Conservation (phyloP, 768 basidiomycete species). For the Dictyophora rubrovolvata region DNA sequence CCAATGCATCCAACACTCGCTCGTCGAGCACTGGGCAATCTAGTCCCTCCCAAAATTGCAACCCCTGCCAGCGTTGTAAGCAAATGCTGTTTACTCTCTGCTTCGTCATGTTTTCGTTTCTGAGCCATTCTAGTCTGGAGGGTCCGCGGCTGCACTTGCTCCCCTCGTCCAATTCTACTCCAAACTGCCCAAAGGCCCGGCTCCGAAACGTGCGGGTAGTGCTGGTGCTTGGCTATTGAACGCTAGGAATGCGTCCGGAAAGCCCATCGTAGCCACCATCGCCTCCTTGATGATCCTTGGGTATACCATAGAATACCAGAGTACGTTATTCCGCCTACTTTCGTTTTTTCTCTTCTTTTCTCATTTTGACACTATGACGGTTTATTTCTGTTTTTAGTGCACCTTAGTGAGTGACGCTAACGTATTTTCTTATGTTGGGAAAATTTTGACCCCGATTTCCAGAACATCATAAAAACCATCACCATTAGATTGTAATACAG, state of each 20-base stretch:
- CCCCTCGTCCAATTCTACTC: slow-evolving; percentile 94
- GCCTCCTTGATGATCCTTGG: slow-evolving; percentile 63
- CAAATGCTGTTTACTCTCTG: not conserved
- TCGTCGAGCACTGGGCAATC: slow-evolving; percentile 73
- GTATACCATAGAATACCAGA: slow-evolving; percentile 85
- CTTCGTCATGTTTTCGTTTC: not conserved
- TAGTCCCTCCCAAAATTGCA: slow-evolving; percentile 93
- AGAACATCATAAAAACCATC: slow-evolving; percentile 89
- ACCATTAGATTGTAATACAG: slow-evolving; percentile 42
- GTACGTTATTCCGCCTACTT: slow-evolving; percentile 38
- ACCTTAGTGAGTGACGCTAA: slow-evolving; percentile 53
- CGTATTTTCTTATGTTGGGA: not conserved
- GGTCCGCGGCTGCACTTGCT: slow-evolving; percentile 68
- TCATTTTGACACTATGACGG: slow-evolving; percentile 10
- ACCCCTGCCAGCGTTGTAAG: slow-evolving; percentile 81
- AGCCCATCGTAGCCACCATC: slow-evolving; percentile 54
- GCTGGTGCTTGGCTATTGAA: slow-evolving; percentile 68
- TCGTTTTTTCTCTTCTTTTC: not conserved
- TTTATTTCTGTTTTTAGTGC: slow-evolving; percentile 44
- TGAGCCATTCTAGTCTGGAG: slow-evolving; percentile 50
- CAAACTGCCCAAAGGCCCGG: slow-evolving; percentile 85
- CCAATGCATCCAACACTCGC: slow-evolving; percentile 74
- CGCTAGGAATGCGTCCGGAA: slow-evolving; percentile 76
- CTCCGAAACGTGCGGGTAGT: slow-evolving; percentile 52
- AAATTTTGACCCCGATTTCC: slow-evolving; percentile 12